These are phyloP conservation scores for Protomyces inouyei DNA, from an alignment of 1,139 yeast species.

Conservation along the genomic window DNA sequence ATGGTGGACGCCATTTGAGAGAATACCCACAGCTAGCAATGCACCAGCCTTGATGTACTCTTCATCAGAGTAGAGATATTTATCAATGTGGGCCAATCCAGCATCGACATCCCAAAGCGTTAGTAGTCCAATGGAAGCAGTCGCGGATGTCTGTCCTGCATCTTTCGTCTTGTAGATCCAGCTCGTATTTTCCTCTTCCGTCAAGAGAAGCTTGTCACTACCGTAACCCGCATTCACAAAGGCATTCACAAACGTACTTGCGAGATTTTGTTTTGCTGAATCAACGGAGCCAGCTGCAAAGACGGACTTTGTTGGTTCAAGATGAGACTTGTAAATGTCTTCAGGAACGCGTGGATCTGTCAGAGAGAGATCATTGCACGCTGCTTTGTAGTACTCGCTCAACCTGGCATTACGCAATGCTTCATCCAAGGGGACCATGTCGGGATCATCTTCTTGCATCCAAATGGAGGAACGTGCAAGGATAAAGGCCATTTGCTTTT, in stretches of 20 bases:
- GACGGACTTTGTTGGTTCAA: slow-evolving; percentile 61
- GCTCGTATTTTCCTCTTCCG: slow-evolving; percentile 61
- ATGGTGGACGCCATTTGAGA: slow-evolving; percentile 91
- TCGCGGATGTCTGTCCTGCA: slow-evolving; percentile 86
- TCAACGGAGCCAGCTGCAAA: slow-evolving; percentile 66
- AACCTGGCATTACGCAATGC: slow-evolving; percentile 75
- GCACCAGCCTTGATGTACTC: slow-evolving; percentile 95
- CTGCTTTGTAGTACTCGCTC: slow-evolving; percentile 71
- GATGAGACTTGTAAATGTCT: slow-evolving; percentile 86
- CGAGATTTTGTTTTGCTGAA: slow-evolving; percentile 92
- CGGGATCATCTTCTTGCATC: slow-evolving; percentile 61
- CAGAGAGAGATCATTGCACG: slow-evolving; percentile 80
- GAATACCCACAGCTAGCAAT: slow-evolving; percentile 86
- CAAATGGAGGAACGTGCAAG: slow-evolving; percentile 83
- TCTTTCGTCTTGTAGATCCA: slow-evolving; percentile 95
- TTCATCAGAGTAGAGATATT: slow-evolving; percentile 79
- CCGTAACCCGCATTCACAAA: slow-evolving; percentile 89
- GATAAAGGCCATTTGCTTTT: slow-evolving; percentile 86
- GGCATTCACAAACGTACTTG: slow-evolving; percentile 90
- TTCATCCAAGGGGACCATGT: slow-evolving; percentile 56
- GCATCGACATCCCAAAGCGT: slow-evolving; percentile 88
- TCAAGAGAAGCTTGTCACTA: slow-evolving; percentile 63
- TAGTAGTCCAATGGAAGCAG: slow-evolving; percentile 86
- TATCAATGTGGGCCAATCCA: slow-evolving; percentile 85
- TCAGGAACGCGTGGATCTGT: slow-evolving; percentile 90